Base-by-base conservation (phyloP, 257 asterid species). In the Nicotiana knightiana region DNA sequence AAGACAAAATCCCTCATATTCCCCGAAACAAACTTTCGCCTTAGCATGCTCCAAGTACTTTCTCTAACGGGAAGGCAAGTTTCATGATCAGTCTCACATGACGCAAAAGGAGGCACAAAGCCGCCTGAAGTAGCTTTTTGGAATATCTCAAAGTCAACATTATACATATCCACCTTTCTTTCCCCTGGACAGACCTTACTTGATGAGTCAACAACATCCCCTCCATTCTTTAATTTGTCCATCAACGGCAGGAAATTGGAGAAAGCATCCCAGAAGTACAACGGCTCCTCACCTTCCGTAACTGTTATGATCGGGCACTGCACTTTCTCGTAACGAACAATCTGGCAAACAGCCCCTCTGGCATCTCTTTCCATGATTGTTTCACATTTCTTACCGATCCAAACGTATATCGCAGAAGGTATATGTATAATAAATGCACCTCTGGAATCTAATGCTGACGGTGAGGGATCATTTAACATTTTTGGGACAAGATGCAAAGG, bases 401-500 rank as follows among this genome's bases (percentile, higher is more conserved):
- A 89, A 71, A 87, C 88, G 82, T 89, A 87, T 58, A 89, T 84
- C 3, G 91, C 85, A 21, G 86, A 83, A 75, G 90, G 89, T 79
- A 87, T 84, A 48, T 89, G 90, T 58, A 89, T 71, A 66, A 89
- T 87, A 84, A 89, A 89, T 30, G 90, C 91, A 77, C 90, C 90
- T 84, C 91, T 83, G 4, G 91, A 89, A 85, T 88, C 91, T 88
- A 89, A 67, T 70, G 82, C 90, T 46, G 87, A 79, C 11, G 89
- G 86, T 73, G 88, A 85, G 71, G 91, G 91, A 78, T 89, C 89
- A 71, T 85, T 87, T 80, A 85, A 84, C 88, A 89, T 87, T 81
- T 87, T 89, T 6, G 91, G 90, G 64, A 87, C 91, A 81, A 89
- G 89, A 87, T 89, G 90, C 85, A 89, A 80, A 9, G 91, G 90